Base-by-base conservation (phyloP, 495 filamentous ascomycete genomes). In the Talaromyces wortmannii region DNA sequence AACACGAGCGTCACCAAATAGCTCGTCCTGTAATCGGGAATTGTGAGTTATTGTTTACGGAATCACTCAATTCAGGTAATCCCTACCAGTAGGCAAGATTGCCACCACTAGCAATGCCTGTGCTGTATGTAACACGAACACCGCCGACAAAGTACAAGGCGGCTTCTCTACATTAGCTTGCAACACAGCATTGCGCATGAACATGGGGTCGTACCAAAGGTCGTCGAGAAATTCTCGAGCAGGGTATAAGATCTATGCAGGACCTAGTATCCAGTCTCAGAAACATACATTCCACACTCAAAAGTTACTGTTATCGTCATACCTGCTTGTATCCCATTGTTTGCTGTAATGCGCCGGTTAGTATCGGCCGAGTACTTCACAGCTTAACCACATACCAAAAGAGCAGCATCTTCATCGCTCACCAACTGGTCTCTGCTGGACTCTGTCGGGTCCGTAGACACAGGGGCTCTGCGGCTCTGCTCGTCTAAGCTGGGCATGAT, bases 101-200 rank as follows among this genome's bases (percentile, higher is more conserved):
- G 48, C 78, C 78, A 52, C 78, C 78, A 44, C 76, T 76, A n/a
- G 76, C 78, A 45, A 82, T 79, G 59, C 78, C 78, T 31, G 77
- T 82, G 42, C 77, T 79, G 59, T 75, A 82, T 3, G 78, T 82
- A 36, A 78, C 75, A 31, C 78, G 77, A 49, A 82, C 77, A 56
- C 77, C 78, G 52, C 78, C 78, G 50, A 82, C 72, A 48, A 78
- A 80, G 69, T 82, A 82, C 8, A 82, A 67, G 12, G 78, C 78
- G 48, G 78, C 78, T 81, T 32, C 16, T 43, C 36, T 31, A 31
- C 32, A 45, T 54, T 15, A 13, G 44, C 55, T 53, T 45, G 55
- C 16, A 51, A 13, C 2, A 12, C 13, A 15, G 42, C 29, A 12
- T 36, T 13, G 8, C 52, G 15, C 15, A 31, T 17, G 17, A 46